Conservation (phyloP, 2,329 filamentous ascomycete genomes). For the Juglanconis oblonga region DNA sequence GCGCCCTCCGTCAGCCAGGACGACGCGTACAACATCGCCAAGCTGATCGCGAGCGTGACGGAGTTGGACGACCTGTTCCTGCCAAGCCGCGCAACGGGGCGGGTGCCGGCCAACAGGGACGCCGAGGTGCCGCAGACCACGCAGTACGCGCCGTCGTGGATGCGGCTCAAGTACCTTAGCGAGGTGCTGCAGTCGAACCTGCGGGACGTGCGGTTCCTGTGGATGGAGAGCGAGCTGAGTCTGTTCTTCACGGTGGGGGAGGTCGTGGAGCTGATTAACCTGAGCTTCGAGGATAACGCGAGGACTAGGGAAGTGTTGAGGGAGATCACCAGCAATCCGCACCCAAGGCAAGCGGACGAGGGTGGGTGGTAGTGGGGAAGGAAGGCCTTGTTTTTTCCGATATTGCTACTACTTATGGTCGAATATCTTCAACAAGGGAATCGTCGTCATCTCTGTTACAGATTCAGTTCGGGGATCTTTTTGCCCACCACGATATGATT, state of each 20-base stretch:
- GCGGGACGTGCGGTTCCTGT: slow-evolving; percentile 60
- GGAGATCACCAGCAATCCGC: slow-evolving; percentile 53
- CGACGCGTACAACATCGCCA: slow-evolving; percentile 60
- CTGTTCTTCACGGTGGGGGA: slow-evolving; percentile 60
- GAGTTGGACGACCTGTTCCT: slow-evolving; percentile 60
- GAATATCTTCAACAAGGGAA: neutral
- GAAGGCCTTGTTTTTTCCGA: neutral
- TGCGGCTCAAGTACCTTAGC: slow-evolving; percentile 61
- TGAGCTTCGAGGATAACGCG: slow-evolving; percentile 63
- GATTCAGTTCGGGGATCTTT: no score
- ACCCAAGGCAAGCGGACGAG: slow-evolving; percentile 30
- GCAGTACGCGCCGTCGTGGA: slow-evolving; percentile 60
- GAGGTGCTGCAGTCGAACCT: slow-evolving; percentile 66
- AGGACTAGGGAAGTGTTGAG: slow-evolving; percentile 55
- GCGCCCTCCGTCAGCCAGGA: slow-evolving; percentile 60
- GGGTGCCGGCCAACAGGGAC: slow-evolving; percentile 21
- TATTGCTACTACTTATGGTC: neutral
- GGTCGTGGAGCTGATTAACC: slow-evolving; percentile 59
- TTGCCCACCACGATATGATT: no score
- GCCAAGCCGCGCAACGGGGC: slow-evolving; percentile 35
- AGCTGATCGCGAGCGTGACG: slow-evolving; percentile 55
- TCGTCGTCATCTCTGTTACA: neutral
- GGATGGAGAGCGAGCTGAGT: slow-evolving; percentile 64
- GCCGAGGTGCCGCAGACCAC: slow-evolving; percentile 52
- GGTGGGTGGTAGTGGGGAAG: slow-evolving; percentile 1